These are phyloP conservation scores for Neurospora intermedia DNA, from an alignment of 495 filamentous ascomycete species.

Conservation along the genomic window DNA sequence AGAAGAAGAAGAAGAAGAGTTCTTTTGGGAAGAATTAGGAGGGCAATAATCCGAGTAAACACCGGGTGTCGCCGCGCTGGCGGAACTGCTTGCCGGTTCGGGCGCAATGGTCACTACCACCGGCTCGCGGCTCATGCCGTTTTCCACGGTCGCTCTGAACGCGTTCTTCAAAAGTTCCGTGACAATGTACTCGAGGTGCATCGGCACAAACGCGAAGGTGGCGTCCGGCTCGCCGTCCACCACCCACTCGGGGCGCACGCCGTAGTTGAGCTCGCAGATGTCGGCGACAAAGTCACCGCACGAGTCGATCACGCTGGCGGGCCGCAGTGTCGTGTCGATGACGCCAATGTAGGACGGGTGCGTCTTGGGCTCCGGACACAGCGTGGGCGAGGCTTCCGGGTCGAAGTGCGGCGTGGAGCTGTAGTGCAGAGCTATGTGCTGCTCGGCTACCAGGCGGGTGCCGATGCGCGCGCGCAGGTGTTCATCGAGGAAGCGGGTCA, in stretches of 20 bases:
- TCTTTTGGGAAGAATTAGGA: not conserved
- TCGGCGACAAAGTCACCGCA: conserved; percentile 88
- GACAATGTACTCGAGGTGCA: conserved; percentile 93
- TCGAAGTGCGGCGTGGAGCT: conserved; percentile 61
- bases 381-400: conserved; percentile 28
- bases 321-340: conserved; percentile 84
- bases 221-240: conserved; percentile 77
- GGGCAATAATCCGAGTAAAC: not conserved
- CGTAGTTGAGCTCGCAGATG: conserved; percentile 93
- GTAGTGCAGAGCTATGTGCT: conserved; percentile 89
- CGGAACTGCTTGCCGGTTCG: conserved; percentile 53
- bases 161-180: conserved; percentile 96
- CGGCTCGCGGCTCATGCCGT: conserved; percentile 62
- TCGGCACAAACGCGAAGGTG: conserved; percentile 81
- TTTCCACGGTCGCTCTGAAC: conserved; percentile 85
- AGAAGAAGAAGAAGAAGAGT: too few relatives aligned
- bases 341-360: conserved; percentile 81
- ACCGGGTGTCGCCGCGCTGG: conserved; percentile 25
- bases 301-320: conserved; percentile 63
- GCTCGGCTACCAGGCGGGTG: conserved; percentile 87
- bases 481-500: conserved; percentile 85
- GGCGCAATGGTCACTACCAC: conserved; percentile 89
- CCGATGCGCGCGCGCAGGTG: conserved; percentile 91
- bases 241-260: conserved; percentile 67
- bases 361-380: conserved; percentile 27